Conservation (phyloP, 805 yeast species). For the Sugiyamaella qingdaonensis region DNA sequence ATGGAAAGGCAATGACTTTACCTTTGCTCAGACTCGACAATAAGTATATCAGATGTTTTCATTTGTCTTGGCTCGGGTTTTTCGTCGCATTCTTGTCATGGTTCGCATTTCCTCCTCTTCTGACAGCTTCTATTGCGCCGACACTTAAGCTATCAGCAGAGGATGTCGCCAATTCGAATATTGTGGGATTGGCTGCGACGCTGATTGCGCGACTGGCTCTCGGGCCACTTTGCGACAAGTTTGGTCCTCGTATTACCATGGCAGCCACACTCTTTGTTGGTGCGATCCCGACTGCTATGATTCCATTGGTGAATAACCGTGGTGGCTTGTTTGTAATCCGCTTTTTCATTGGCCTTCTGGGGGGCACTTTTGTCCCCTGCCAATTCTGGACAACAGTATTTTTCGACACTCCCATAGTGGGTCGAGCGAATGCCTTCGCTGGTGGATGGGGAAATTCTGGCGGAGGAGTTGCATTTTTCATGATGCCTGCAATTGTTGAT, state of each 20-base stretch:
- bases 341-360: conserved; percentile 4
- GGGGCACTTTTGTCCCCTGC: conserved; percentile 10
- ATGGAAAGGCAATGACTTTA: conserved; percentile 4
- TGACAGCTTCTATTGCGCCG: conserved; percentile 4
- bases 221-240: conserved; percentile 6
- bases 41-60: not conserved
- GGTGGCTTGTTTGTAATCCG: conserved; percentile 5
- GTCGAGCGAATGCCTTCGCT: conserved; percentile 8
- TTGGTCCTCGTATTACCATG: conserved; percentile 7
- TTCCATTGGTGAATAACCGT: conserved; percentile 1
- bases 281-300: conserved; percentile 6
- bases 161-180: conserved; percentile 8
- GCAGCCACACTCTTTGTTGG: conserved; percentile 6
- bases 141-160: not conserved
- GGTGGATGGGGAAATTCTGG: conserved; percentile 11
- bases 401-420: conserved; percentile 8
- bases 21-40: not conserved
- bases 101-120: conserved; percentile 8
- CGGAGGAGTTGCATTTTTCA: conserved; percentile 9
- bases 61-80: conserved; percentile 5
- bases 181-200: conserved; percentile 7
- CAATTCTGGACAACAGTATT: conserved; percentile 7
- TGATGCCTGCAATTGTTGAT: conserved; percentile 8
- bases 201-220: not conserved
- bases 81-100: conserved; percentile 8